Evolutionary conservation across 2,329 filamentous ascomycete genomes (phyloP), one percentile per base, ranked within the genome.

Genomic region (Zasmidium cellare): DNA sequence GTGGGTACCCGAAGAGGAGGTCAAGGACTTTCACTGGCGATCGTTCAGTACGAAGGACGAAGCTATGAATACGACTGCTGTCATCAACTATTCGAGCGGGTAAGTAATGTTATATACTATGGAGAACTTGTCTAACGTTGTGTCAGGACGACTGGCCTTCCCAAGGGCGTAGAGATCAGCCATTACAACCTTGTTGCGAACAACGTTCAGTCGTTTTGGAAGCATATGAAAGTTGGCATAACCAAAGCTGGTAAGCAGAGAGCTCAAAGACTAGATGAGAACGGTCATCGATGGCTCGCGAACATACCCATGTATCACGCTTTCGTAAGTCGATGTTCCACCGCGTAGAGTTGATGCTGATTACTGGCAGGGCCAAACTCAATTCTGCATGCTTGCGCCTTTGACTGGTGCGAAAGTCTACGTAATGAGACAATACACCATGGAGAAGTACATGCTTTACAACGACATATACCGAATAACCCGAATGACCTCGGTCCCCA

Each of bases 81-180:
- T 84, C 25, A 82, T 96, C 61, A 94, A 94, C 73, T 94, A 93
- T 74, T 89, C 85, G 63, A 87, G 84, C 25, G 85, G 90, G 35
- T 41, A n/a, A 16, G 35, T 31, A 7, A 31, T 41, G 35, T 41
- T 14, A 14, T 3, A 9, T 14, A 9, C 16, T 14, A 9, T 41
- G n/a, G 11, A 16, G 11, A 41, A 5, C 5, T 9, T 41, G n/a
- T 5, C 35, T 41, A n/a, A 41, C 35, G 7, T 41, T 18, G 3
- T 16, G 35, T 18, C 35, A 41, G 35, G 11, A 92, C 88, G 1
- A 96, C 91, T 0, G 91, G 91, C 7, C 80, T 91, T 9, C 89
- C 91, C 12, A 96, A 96, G 72, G 91, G 91, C 12, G 91, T 94
- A 14, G 86, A 89, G 74, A 88, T 94, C 62, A 85, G 86, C 18